Base-by-base conservation (phyloP, 768 basidiomycete species). In the Auriscalpium orientale region DNA sequence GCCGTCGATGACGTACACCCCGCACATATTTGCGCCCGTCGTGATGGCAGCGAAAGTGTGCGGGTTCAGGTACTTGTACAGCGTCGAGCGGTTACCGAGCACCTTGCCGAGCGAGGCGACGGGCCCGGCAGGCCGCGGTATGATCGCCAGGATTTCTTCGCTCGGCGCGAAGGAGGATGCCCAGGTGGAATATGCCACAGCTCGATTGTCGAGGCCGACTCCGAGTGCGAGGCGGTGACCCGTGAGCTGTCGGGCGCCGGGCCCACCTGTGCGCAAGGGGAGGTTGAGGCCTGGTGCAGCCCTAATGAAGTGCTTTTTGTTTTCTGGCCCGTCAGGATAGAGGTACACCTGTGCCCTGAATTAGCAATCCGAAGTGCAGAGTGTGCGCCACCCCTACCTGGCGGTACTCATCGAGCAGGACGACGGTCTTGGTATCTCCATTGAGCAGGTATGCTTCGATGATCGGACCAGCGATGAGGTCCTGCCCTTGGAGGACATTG, bases 31-130 rank as follows among this genome's bases (percentile, higher is more conserved):
- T 20, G 64, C 20, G 1, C 65, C 48, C 10, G 55, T 51, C 47
- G 91, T 91, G 34, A 86, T 71, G 38, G 91, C 74, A 8, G 82
- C 80, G 49, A 86, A 75, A 36, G 94, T 62, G 62, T 91, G 83
- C 8, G 87, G 87, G 67, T 95, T 95, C 58, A 98, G 78, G 65
- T 97, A 95, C 72, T 98, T 98, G 77, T 97, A 95, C 56, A 98
- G 68, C 35, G 93, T 94, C 38, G 83, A 84, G 53, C 93, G 82
- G 68, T 95, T 87, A 2, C 90, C 94, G 4, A 91, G 74, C 4
- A 95, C 92, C 63, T 85, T 85, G 4, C 95, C 95, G 34, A 87
- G 70, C 1, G 85, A 88, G 0, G 94, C 92, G 36, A 91, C 73
- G 1, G 82, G 79, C 54, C 76, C 77, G 57, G 74, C 63, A 10